Base-by-base conservation (phyloP, 495 filamentous ascomycete genomes). In the Talaromyces adpressus region DNA sequence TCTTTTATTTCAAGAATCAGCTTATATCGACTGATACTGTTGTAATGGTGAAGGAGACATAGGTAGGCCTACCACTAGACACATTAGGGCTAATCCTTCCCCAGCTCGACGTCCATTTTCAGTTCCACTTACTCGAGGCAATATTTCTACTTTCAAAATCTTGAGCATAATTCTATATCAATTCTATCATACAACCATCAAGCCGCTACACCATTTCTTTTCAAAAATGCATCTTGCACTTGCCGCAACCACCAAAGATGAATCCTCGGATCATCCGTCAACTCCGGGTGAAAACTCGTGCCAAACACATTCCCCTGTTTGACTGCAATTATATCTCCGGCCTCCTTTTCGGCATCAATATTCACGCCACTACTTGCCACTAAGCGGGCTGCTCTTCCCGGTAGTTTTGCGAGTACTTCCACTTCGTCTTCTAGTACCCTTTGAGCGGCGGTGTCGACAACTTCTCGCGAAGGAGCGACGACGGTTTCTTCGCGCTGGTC, bases 231-330 rank as follows among this genome's bases (percentile, higher is more conserved):
- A 25, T 72, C 69, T 63, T 75, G 73, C 57, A 97, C 91, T 72
- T 92, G 83, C 66, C 81, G 73, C 70, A 98, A 69, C 94, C 94
- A 98, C 94, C 94, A 98, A 3, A 85, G 75, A 75, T 98, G 94
- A 68, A 98, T 97, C 68, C 94, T 82, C 63, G 84, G 79, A 73
- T 98, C 94, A 23, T 85, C 86, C 23, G 93, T 98, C 70, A 98
- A 74, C 73, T 98, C 95, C 0, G 95, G 94, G 70, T 98, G 95
- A 70, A 98, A 98, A 71, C 92, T 97, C 6, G 92, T 98, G 6
- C 92, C 95, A 64, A 98, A 92, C 1, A 96, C 91, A 77, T 98
- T 97, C 12, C 91, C 90, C 75, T 98, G 93, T 63, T 84, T 81
- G 52, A 98, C 91, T 7, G 94, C 94, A 56, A 98, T 85, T 53